phyloP scores from a whole-genome alignment of 2,329 filamentous ascomycete species.

The Calonectria multiphialidica region DNA sequence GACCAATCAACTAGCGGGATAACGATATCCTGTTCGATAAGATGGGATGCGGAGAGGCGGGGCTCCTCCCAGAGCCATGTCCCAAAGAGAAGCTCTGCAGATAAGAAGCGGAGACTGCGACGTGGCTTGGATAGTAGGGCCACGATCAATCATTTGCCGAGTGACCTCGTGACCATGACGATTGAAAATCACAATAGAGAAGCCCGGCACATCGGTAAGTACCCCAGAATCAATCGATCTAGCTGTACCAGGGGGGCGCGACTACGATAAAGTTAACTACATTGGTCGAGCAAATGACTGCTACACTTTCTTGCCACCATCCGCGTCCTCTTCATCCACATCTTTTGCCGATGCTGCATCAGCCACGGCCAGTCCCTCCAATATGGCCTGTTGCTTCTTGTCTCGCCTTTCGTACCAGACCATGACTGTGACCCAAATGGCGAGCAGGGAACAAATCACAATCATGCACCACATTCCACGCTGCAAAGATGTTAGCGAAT shows the following conservation, averaged over 20 bases:
- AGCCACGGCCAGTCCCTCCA: constrained; percentile 12
- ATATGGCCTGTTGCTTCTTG: constrained; percentile 8
- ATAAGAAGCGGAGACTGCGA: constrained; percentile 6
- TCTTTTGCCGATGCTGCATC: background rate
- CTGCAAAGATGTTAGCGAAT: constrained; percentile 12
- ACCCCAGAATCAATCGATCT: constrained; percentile 5
- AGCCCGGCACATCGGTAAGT: background rate
- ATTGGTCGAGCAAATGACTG: background rate
- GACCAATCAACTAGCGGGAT: constrained; percentile 17
- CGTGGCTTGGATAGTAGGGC: constrained; percentile 1
- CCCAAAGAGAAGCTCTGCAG: background rate
- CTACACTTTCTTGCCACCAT: constrained; percentile 18
- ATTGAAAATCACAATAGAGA: background rate
- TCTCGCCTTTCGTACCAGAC: constrained; percentile 21
- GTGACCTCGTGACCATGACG: background rate
- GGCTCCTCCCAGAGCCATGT: constrained; percentile 15
- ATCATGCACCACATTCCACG: constrained; percentile 28
- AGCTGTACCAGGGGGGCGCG: background rate
- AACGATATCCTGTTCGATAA: constrained; percentile 11
- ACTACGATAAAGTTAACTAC: background rate
- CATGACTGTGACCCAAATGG: constrained; percentile 25
- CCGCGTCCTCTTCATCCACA: constrained; percentile 7
- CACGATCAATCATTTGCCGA: background rate
- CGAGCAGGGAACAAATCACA: constrained; percentile 18
- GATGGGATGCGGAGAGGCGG: constrained; percentile 15